These are phyloP conservation scores for Hortiboletus campestris DNA, from an alignment of 768 basidiomycete species.

Conservation along the genomic window DNA sequence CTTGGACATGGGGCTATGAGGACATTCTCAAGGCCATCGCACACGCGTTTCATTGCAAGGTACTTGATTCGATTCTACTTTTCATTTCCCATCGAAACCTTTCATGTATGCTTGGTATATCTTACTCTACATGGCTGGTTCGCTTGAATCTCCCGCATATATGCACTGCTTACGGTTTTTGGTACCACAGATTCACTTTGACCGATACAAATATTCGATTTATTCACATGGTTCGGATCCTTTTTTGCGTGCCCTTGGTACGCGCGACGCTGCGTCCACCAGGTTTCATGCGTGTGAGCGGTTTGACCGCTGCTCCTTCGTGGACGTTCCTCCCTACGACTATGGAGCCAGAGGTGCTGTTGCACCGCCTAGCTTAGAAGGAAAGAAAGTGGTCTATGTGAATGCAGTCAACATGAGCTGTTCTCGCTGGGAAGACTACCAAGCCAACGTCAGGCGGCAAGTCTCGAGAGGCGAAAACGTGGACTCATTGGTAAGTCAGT, in stretches of 20 bases:
- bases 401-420: conserved; percentile 78
- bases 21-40: conserved; percentile 80
- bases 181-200: conserved; percentile 72
- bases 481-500: conserved; percentile 50
- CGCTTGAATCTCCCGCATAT: conserved; percentile 1
- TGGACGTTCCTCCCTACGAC: conserved; percentile 40
- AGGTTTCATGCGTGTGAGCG: conserved; percentile 96
- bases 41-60: conserved; percentile 60
- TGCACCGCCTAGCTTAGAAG: conserved; percentile 39
- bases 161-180: conserved; percentile 4
- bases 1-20: conserved; percentile 98
- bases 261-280: conserved; percentile 56
- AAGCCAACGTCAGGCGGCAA: conserved; percentile 38
- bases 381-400: conserved; percentile 67
- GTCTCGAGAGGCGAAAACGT: conserved; percentile 48
- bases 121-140: neutral
- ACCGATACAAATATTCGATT: conserved; percentile 79
- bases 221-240: conserved; percentile 43
- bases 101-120: neutral
- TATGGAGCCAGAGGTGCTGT: neutral
- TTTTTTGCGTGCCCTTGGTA: conserved; percentile 40
- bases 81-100: neutral
- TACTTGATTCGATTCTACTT: conserved; percentile 20
- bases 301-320: conserved; percentile 66
- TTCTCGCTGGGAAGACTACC: conserved; percentile 34